Base-by-base conservation (phyloP, 176 grass and related monocot genomes). In the Bolboschoenus planiculmis region DNA sequence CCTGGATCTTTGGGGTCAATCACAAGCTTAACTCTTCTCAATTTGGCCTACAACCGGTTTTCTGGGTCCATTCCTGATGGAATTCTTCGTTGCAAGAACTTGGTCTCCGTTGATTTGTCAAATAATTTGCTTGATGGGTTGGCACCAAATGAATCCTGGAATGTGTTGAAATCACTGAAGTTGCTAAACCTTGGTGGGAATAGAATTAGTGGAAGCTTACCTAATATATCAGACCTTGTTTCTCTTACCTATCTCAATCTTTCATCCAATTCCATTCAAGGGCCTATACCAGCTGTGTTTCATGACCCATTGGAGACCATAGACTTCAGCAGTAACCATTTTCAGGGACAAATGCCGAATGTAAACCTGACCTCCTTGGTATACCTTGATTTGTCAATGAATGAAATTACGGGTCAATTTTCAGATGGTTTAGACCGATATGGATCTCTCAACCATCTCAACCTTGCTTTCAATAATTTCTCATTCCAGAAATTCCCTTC, bases 381-480 rank as follows among this genome's bases (percentile, higher is more conserved):
- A 26, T 88, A 99, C 87, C 90, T 99, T 11, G 96, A 99, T 83
- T 84, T 95, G 71, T 99, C 96, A 9, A 80, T 84, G 80, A 99
- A 99, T 73, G 80, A 89, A 84, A 43, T 99, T 55, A 47, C 40
- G 6, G 92, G 91, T 18, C 81, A 85, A 79, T 89, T 99, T 68
- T 89, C 85, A 18, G 64, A 54, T 35, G 46, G 86, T 9, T 26
- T 83, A 0, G 53, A 75, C 35, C 58, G 47, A n/a, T 84, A 88
- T 46, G 82, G 20, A 16, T 88, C 79, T 36, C 62, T 99, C 20
- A 93, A 71, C 74, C 91, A 99, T 88, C 61, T 95, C 29, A 99
- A 99, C 85, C 92, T 99, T 71, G 96, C 91, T 84, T 87, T 85
- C 56, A 99, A 99, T 73, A 86, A 73, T 35, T 89, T 99, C 57